Evolutionary conservation across 805 yeast genomes (phyloP).

Genomic region (Candida vartiovaarae): DNA sequence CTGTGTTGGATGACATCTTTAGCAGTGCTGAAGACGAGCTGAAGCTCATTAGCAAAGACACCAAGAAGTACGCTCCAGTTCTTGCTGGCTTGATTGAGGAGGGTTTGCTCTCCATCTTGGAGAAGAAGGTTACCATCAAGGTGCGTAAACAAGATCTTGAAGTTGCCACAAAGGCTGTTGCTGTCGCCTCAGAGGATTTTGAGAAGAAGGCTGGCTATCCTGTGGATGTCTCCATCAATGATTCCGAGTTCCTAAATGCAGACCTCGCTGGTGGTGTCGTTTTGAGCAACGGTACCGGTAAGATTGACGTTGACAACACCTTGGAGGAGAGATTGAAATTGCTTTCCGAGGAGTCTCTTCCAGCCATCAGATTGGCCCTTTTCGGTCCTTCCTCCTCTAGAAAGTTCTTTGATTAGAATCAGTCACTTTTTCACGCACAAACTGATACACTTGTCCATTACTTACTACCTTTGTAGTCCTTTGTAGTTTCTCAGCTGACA

Average conservation of each 20-base stretch:
- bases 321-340: constrained; percentile 88
- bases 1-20: constrained; percentile 67
- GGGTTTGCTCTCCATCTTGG: constrained; percentile 64
- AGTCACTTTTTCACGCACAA: no score
- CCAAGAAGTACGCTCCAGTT: constrained; percentile 56
- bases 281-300: constrained; percentile 62
- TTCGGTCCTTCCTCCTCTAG: constrained; percentile 82
- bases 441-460: no score
- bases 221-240: constrained; percentile 50
- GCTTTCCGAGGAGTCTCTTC: constrained; percentile 78
- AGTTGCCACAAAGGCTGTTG: constrained; percentile 50
- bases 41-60: constrained; percentile 47
- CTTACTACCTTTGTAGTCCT: no score
- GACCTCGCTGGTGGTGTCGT: constrained; percentile 82
- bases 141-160: constrained; percentile 62
- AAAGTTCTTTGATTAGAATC: constrained; percentile 73
- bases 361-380: constrained; percentile 84
- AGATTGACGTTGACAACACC: constrained; percentile 87
- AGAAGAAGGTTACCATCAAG: constrained; percentile 53
- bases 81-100: constrained; percentile 78
- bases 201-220: constrained; percentile 54
- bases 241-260: constrained; percentile 48
- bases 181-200: constrained; percentile 55
- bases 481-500: no score
- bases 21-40: constrained; percentile 61